Conservation (phyloP, 106 monocot genomes). For the Allium cepa region DNA sequence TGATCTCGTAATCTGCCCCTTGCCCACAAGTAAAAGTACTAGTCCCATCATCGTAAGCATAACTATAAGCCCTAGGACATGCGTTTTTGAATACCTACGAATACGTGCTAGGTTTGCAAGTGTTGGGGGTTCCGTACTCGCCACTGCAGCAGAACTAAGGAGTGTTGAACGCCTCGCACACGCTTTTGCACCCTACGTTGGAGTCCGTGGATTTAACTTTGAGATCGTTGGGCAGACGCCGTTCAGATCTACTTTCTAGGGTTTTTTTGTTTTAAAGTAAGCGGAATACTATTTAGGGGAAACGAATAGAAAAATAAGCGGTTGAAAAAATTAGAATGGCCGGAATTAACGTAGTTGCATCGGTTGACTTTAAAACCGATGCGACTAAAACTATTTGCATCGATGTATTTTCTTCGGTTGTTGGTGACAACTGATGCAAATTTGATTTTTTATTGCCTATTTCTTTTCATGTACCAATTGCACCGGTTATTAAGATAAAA, state of each 20-base stretch:
- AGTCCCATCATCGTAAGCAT: constrained; percentile 89
- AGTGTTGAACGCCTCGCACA: constrained; percentile 78
- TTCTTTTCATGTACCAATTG: too few relatives aligned
- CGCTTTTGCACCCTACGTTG: constrained; percentile 74
- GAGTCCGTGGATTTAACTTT: constrained; percentile 25
- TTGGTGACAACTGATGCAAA: too few relatives aligned
- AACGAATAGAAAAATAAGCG: too few relatives aligned
- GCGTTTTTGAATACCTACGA: constrained; percentile 92
- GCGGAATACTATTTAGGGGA: too few relatives aligned
- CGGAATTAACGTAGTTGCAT: too few relatives aligned
- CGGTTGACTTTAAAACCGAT: too few relatives aligned
- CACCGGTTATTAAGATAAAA: too few relatives aligned
- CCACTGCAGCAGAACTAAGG: constrained; percentile 88
- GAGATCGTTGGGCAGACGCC: constrained; percentile 60
- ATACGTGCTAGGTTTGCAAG: constrained; percentile 70
- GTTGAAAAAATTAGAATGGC: too few relatives aligned
- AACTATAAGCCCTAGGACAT: constrained; percentile 82
- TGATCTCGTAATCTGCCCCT: not conserved
- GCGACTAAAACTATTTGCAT: too few relatives aligned
- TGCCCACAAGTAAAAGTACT: constrained; percentile 79
- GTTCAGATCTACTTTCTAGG: constrained; percentile 69
- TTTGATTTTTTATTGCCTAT: too few relatives aligned
- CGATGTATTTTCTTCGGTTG: too few relatives aligned
- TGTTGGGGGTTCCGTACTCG: constrained; percentile 69
- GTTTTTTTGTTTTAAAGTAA: too few relatives aligned